These are phyloP conservation scores for Primulina huaijiensis DNA, from an alignment of 257 asterid species.

Conservation along the genomic window DNA sequence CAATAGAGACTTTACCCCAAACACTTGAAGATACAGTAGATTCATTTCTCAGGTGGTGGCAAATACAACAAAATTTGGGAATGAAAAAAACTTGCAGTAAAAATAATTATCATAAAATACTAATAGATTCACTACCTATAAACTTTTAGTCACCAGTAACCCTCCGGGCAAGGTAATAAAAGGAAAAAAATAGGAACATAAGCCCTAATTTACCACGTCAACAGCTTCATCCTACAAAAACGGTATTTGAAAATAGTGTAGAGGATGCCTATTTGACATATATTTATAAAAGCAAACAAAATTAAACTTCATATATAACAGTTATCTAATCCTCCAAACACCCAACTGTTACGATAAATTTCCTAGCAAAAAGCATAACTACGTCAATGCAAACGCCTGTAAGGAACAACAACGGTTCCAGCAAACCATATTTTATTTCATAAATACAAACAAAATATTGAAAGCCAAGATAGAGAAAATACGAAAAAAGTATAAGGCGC, in stretches of 20 bases:
- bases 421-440: not conserved
- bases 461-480: not conserved
- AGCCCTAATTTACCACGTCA: not conserved
- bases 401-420: not conserved
- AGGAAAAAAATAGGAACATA: not conserved
- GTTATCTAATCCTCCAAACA: constrained; percentile 21
- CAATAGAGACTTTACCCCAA: not conserved
- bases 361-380: not conserved
- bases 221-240: not conserved
- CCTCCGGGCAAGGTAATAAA: no score
- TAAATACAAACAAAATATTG: not conserved
- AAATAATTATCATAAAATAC: no score
- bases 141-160: no score
- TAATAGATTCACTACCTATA: no score
- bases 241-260: not conserved
- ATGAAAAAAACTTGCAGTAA: no score
- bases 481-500: not conserved
- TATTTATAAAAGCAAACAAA: not conserved
- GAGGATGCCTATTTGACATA: not conserved
- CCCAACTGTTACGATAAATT: constrained; percentile 10
- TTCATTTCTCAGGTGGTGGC: not conserved
- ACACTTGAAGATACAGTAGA: not conserved
- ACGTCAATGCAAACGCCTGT: not conserved
- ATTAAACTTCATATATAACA: not conserved
- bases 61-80: not conserved